Percentiles rank a stretch among this genome's conserved stretches.
These are phyloP conservation scores for Diaporthe capsici DNA, from an alignment of 2,329 filamentous ascomycete genomes.

Conservation along the genomic window DNA sequence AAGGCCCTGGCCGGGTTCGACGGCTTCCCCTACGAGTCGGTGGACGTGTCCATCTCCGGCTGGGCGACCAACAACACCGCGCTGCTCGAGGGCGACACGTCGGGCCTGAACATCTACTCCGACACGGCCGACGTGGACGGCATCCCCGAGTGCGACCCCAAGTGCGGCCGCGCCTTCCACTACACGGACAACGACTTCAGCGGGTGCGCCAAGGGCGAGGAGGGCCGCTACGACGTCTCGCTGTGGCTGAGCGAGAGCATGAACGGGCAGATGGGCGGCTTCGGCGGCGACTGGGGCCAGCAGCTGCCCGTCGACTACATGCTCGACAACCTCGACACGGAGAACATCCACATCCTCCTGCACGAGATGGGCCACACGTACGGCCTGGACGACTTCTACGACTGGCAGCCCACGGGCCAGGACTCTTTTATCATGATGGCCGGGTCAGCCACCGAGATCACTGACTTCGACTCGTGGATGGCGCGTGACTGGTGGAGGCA, in stretches of 20 bases:
- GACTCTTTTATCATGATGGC: slow-evolving; percentile 17
- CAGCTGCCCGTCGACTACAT: slow-evolving; percentile 27
- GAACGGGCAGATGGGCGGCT: slow-evolving; percentile 29
- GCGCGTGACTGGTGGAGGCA: slow-evolving; percentile 25
- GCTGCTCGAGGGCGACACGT: slow-evolving; percentile 15
- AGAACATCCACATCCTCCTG: slow-evolving; percentile 26
- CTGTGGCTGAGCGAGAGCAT: slow-evolving; percentile 22
- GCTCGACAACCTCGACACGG: slow-evolving; percentile 19
- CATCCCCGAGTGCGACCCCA: slow-evolving; percentile 19
- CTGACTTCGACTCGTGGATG: slow-evolving; percentile 2
- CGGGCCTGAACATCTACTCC: background rate
- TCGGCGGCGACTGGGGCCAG: slow-evolving; percentile 26
- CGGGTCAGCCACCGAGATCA: background rate
- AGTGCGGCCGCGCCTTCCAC: slow-evolving; percentile 9
- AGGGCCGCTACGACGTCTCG: slow-evolving; percentile 15
- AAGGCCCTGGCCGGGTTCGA: slow-evolving; percentile 22
- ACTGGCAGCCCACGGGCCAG: slow-evolving; percentile 14
- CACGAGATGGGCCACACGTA: slow-evolving; percentile 20
- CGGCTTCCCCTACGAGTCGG: slow-evolving; percentile 14
- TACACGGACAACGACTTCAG: slow-evolving; percentile 17
- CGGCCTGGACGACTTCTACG: slow-evolving; percentile 21
- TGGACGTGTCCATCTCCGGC: slow-evolving; percentile 20
- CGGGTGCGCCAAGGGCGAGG: slow-evolving; percentile 6
- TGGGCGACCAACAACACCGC: slow-evolving; percentile 30
- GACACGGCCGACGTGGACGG: slow-evolving; percentile 12